Percentiles rank a stretch among this genome's conserved stretches.
Evolutionary conservation across 805 yeast species (phyloP).

Genomic region (Yarrowia sp.): DNA sequence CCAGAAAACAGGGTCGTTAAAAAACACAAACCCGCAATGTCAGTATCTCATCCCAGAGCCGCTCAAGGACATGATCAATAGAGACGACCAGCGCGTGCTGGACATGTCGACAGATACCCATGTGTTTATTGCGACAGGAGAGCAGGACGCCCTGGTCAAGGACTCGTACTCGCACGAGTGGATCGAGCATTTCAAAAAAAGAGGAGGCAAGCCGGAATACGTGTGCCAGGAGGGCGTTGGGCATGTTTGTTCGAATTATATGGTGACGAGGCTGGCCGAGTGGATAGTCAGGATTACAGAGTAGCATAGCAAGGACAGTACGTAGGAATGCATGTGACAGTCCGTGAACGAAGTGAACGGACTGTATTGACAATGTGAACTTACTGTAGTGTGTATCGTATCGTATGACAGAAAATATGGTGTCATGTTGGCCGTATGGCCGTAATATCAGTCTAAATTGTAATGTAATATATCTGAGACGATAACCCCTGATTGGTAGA

Average conservation of each 20-base stretch:
- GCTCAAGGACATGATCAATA: neutral
- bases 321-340: no score
- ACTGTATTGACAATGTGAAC: no score
- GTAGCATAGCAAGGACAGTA: no score
- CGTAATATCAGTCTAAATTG: no score
- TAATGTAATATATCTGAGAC: no score
- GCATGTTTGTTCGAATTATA: slow-evolving; percentile 37
- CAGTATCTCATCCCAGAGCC: slow-evolving; percentile 26
- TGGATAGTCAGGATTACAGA: slow-evolving; percentile 31
- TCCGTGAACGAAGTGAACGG: no score
- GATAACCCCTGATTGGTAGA: no score
- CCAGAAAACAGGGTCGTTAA: neutral
- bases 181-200: slow-evolving; percentile 31
- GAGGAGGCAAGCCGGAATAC: slow-evolving; percentile 31
- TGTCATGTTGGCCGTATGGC: no score
- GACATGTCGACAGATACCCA: slow-evolving; percentile 28
- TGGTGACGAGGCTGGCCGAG: slow-evolving; percentile 35
- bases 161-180: slow-evolving; percentile 38
- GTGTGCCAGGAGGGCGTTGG: slow-evolving; percentile 37
- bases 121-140: slow-evolving; percentile 40
- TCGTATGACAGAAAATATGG: no score
- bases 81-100: slow-evolving; percentile 26
- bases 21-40: slow-evolving; percentile 11
- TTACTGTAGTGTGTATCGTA: no score
- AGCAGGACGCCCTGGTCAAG: slow-evolving; percentile 42